phyloP scores from a whole-genome alignment of 1,284 basidiomycete genomes.

The Leccinum angustisporum region DNA sequence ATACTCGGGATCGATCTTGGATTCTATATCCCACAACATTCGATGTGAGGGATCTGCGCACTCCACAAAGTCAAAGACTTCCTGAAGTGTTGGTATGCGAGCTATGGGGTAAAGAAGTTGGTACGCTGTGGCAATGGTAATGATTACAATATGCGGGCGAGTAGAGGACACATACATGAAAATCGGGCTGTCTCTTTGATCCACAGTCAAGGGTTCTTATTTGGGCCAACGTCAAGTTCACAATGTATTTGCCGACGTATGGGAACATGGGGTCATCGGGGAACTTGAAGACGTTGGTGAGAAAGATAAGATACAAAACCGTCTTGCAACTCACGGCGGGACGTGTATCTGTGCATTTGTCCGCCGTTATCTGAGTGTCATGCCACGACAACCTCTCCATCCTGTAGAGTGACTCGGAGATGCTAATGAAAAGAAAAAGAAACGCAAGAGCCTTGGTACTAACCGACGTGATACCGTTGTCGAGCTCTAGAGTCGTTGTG shows the following conservation, averaged over 20 bases:
- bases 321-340: constrained; percentile 48
- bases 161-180: constrained; percentile 48
- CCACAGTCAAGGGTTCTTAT: constrained; percentile 79
- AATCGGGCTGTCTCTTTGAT: constrained; percentile 59
- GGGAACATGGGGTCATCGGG: constrained; percentile 60
- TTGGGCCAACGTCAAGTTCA: constrained; percentile 75
- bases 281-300: constrained; percentile 37
- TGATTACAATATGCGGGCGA: neutral
- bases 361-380: constrained; percentile 60
- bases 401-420: constrained; percentile 44
- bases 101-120: constrained; percentile 66
- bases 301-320: neutral
- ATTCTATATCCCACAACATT: constrained; percentile 77
- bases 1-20: constrained; percentile 65
- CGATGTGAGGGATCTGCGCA: constrained; percentile 64
- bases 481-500: constrained; percentile 73
- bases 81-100: constrained; percentile 68
- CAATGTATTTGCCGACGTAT: constrained; percentile 73
- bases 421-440: neutral
- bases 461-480: constrained; percentile 74
- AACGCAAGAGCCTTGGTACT: constrained; percentile 5
- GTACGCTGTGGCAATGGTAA: constrained; percentile 44
- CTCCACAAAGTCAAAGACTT: constrained; percentile 72
- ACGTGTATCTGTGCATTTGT: constrained; percentile 67
- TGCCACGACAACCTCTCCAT: constrained; percentile 79